These are phyloP conservation scores for Prunus mira DNA, from an alignment of 306 rosid species.

Conservation along the genomic window DNA sequence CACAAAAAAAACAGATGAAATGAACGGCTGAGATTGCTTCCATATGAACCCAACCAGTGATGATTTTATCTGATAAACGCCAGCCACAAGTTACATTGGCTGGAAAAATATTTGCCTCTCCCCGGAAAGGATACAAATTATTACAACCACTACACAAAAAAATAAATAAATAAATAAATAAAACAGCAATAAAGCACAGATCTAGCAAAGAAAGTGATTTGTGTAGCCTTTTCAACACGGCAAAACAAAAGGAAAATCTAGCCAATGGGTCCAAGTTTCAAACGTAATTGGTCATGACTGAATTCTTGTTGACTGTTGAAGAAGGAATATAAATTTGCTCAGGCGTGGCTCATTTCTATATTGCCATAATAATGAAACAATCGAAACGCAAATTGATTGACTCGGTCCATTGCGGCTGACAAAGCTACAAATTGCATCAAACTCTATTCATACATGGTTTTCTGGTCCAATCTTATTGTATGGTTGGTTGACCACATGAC, in stretches of 20 bases:
- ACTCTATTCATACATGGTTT: not conserved
- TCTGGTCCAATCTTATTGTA: not conserved
- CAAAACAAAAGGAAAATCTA: not conserved
- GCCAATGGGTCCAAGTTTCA: not conserved
- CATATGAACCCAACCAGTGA: not conserved
- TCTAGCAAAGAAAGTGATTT: not conserved
- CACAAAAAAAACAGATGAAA: not conserved
- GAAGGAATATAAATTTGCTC: not conserved
- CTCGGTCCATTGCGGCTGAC: no score
- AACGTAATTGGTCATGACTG: not conserved
- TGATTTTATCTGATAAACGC: not conserved
- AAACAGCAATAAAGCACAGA: not conserved
- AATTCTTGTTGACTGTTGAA: not conserved
- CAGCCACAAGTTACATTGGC: not conserved
- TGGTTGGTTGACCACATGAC: not conserved
- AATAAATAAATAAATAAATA: no score
- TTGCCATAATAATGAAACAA: not conserved
- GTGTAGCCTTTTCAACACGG: not conserved
- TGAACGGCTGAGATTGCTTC: not conserved
- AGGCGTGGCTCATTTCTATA: not conserved
- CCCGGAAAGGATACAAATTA: no score
- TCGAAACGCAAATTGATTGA: no score
- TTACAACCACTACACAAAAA: no score
- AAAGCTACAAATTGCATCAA: not conserved
- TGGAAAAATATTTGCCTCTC: not conserved